Percentiles rank a stretch among this genome's conserved stretches.
Conservation (phyloP, 768 basidiomycete species). For the Lyophyllum atratum region DNA sequence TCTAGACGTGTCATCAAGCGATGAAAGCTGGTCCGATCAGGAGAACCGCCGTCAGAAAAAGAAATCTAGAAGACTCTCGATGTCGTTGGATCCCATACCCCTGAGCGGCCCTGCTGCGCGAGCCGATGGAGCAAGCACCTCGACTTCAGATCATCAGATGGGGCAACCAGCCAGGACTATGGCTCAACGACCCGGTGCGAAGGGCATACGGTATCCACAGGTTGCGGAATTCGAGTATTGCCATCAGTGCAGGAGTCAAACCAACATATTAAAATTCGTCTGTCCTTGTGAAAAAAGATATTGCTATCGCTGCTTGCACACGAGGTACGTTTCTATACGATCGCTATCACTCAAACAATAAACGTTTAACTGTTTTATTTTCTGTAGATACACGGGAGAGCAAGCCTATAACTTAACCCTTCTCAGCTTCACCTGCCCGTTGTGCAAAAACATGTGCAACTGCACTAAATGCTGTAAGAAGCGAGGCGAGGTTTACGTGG, state of each 20-base stretch:
- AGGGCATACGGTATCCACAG: no score
- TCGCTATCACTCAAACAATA: not conserved
- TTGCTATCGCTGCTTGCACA: conserved; percentile 19
- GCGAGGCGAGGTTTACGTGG: conserved; percentile 49
- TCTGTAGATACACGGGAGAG: conserved; percentile 27
- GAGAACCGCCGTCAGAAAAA: not conserved
- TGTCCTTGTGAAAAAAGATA: conserved; percentile 18
- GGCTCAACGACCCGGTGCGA: no score
- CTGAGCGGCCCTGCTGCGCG: no score
- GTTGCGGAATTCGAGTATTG: conserved; percentile 18
- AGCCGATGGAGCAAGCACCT: no score
- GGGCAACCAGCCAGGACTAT: no score
- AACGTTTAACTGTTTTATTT: not conserved
- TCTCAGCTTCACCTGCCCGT: conserved; percentile 42
- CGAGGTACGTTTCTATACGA: conserved; percentile 17
- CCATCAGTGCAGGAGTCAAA: conserved; percentile 21
- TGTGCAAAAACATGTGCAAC: conserved; percentile 46
- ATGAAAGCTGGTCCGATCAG: conserved; percentile 1
- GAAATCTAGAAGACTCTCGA: not conserved
- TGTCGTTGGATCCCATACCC: not conserved
- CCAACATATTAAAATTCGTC: conserved; percentile 5
- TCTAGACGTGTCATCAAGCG: conserved; percentile 10
- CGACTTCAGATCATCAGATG: no score
- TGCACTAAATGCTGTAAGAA: conserved; percentile 45
- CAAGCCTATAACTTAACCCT: conserved; percentile 18